Evolutionary conservation across 1,139 yeast species (phyloP).

Genomic region (Yamadazyma epiphylla): DNA sequence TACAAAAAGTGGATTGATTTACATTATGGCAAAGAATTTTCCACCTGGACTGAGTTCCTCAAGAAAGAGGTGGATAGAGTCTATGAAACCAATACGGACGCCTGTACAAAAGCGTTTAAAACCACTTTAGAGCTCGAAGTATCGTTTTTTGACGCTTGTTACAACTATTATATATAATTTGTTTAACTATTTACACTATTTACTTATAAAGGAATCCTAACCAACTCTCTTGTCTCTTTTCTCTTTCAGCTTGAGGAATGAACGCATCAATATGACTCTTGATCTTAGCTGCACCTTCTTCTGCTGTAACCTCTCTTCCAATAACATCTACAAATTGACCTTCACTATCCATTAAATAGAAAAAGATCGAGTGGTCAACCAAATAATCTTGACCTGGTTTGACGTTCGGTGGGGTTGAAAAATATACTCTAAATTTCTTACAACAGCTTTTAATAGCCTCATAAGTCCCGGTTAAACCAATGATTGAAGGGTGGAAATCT

Average conservation of each 20-base stretch:
- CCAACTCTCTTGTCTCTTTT: conserved; percentile 52
- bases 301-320: conserved; percentile 84
- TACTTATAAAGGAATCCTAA: conserved; percentile 52
- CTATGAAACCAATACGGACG: conserved; percentile 12
- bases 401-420: conserved; percentile 90
- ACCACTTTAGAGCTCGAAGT: conserved; percentile 36
- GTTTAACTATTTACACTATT: conserved; percentile 1
- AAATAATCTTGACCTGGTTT: conserved; percentile 95
- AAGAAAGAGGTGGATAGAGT: conserved; percentile 41
- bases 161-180: conserved; percentile 15
- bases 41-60: conserved; percentile 45
- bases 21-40: conserved; percentile 46
- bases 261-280: conserved; percentile 74
- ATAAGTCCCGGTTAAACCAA: conserved; percentile 89
- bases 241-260: conserved; percentile 63
- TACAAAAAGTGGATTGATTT: conserved; percentile 49
- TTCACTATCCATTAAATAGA: conserved; percentile 94
- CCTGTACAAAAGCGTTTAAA: conserved; percentile 29
- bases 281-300: conserved; percentile 76
- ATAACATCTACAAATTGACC: conserved; percentile 92
- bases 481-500: conserved; percentile 84
- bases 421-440: conserved; percentile 86
- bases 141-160: conserved; percentile 47
- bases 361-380: conserved; percentile 95
- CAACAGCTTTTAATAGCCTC: conserved; percentile 81